A percentile compares a stretch with the other conserved stretches of the same genome.
Conservation (phyloP, 495 filamentous ascomycete species). For the Lophiotrema nucula region DNA sequence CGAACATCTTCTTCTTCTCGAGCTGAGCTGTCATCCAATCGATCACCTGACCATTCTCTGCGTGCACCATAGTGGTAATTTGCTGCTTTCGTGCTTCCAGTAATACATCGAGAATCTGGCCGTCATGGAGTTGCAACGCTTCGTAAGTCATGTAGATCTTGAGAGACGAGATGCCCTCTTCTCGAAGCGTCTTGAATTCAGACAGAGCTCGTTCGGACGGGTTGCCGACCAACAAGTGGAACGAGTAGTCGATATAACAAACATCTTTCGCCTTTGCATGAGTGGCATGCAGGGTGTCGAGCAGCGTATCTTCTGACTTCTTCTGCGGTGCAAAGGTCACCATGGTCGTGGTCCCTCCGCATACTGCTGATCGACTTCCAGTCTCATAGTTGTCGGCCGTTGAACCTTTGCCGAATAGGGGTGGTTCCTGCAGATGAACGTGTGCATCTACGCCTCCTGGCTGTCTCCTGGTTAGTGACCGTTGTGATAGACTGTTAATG, state of each 20-base stretch:
- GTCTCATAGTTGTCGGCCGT: constrained; percentile 53
- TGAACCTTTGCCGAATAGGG: constrained; percentile 52
- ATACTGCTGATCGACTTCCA: constrained; percentile 55
- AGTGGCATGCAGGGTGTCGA: constrained; percentile 49
- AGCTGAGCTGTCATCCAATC: constrained; percentile 40
- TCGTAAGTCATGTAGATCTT: constrained; percentile 69
- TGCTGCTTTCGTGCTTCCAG: constrained; percentile 47
- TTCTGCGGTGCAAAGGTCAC: constrained; percentile 59
- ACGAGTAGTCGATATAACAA: constrained; percentile 61
- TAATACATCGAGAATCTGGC: constrained; percentile 57
- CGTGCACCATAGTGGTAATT: constrained; percentile 63
- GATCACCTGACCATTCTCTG: constrained; percentile 56
- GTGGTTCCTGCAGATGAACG: constrained; percentile 46
- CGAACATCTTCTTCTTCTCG: constrained; percentile 42
- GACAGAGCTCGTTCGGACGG: constrained; percentile 47
- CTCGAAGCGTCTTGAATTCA: constrained; percentile 48
- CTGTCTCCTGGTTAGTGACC: constrained; percentile 29
- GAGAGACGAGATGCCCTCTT: constrained; percentile 54
- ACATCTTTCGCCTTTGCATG: constrained; percentile 47
- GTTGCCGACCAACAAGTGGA: constrained; percentile 59
- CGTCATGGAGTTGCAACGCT: constrained; percentile 54
- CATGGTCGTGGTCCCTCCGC: constrained; percentile 61
- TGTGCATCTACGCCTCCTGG: constrained; percentile 46
- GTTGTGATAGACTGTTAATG: not conserved
- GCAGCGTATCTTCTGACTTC: constrained; percentile 50